Evolutionary conservation across 768 basidiomycete species (phyloP).

Genomic region (Pisolithus sp.): DNA sequence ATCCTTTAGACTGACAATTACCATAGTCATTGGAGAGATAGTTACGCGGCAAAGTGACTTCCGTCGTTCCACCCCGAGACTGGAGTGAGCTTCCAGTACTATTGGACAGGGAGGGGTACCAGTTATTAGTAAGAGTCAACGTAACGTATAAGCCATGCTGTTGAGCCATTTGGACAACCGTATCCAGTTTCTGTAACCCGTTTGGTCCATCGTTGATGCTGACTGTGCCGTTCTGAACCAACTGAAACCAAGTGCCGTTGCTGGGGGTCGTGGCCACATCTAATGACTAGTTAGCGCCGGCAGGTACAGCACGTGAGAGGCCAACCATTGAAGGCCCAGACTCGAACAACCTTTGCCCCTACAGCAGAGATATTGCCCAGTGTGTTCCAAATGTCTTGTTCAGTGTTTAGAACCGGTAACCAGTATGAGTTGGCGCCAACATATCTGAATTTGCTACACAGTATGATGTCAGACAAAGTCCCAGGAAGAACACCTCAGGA

Average conservation of each 20-base stretch:
- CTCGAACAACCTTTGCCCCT: constrained; percentile 54
- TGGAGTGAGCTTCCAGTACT: constrained; percentile 5
- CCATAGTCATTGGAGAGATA: constrained; percentile 60
- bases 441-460: constrained; percentile 33
- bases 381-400: constrained; percentile 51
- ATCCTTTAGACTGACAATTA: constrained; percentile 11
- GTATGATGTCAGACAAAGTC: constrained; percentile 21
- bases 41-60: constrained; percentile 41
- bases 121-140: constrained; percentile 57
- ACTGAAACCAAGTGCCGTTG: constrained; percentile 61
- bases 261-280: constrained; percentile 48
- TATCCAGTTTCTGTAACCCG: constrained; percentile 59
- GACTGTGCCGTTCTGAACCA: constrained; percentile 47
- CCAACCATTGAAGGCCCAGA: constrained; percentile 69
- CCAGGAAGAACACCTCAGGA: neutral
- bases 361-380: constrained; percentile 50
- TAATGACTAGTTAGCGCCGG: constrained; percentile 16
- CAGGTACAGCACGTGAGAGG: neutral
- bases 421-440: constrained; percentile 64
- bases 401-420: constrained; percentile 48
- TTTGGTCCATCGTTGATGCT: constrained; percentile 54
- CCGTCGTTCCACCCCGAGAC: constrained; percentile 11
- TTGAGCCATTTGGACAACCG: constrained; percentile 47
- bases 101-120: constrained; percentile 33
- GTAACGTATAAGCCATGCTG: constrained; percentile 47